Conservation (phyloP, 2,329 filamentous ascomycete genomes). For the Ceratocystis destructans region DNA sequence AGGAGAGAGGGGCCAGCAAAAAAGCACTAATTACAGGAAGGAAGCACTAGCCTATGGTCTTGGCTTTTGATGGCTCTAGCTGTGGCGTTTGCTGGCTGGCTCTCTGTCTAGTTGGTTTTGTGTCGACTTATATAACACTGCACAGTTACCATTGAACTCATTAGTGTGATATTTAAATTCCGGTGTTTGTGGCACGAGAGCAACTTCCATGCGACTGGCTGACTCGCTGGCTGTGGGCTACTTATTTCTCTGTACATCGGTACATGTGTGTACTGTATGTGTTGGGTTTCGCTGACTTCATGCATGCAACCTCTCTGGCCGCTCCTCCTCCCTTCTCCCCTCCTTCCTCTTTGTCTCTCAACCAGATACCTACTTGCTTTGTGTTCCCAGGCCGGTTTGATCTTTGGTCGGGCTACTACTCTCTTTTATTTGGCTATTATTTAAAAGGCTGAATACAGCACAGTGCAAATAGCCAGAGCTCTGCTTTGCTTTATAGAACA, state of each 20-base stretch:
- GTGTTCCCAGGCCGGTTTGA: neutral
- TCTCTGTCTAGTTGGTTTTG: neutral
- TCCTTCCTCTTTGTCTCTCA: too few relatives aligned
- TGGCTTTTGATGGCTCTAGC: neutral
- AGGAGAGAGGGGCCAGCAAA: neutral
- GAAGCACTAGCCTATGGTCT: slow-evolving; percentile 1
- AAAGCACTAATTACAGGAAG: slow-evolving; percentile 3
- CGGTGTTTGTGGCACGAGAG: neutral
- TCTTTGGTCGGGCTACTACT: neutral
- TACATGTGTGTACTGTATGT: neutral
- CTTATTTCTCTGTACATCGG: neutral
- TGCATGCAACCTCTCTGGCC: neutral
- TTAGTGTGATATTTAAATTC: neutral
- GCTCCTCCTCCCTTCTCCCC: too few relatives aligned
- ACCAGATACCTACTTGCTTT: too few relatives aligned
- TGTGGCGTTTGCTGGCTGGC: neutral
- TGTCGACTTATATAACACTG: neutral
- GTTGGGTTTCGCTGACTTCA: slow-evolving; percentile 4
- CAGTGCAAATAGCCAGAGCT: neutral
- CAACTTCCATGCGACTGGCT: neutral
- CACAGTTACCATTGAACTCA: neutral
- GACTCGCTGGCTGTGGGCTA: neutral
- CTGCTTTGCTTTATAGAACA: neutral
- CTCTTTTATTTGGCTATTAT: too few relatives aligned
- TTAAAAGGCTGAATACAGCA: too few relatives aligned